A percentile compares a stretch with the other conserved stretches of the same genome.
These are phyloP conservation scores for Bidens hawaiensis DNA, from an alignment of 140 eudicot species.

Conservation along the genomic window DNA sequence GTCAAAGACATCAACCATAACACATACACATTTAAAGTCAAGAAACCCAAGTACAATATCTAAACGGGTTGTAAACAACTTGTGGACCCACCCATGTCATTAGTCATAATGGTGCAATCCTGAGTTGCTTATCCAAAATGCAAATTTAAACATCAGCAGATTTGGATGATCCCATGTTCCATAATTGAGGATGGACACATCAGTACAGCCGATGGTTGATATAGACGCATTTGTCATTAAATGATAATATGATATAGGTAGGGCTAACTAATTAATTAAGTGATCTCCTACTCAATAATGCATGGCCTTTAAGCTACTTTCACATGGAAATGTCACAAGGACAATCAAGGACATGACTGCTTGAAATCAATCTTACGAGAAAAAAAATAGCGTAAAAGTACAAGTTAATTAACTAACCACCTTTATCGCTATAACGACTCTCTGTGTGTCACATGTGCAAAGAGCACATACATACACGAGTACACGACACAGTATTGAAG, in stretches of 20 bases:
- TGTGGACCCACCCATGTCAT: not conserved
- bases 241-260: constrained; percentile 8
- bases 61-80: too few species aligned
- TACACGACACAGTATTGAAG: too few species aligned
- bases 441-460: not conserved
- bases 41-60: too few species aligned
- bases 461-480: not conserved
- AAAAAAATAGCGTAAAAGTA: constrained; percentile 12
- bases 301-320: constrained; percentile 27
- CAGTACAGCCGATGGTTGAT: constrained; percentile 23
- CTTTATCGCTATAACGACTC: not conserved
- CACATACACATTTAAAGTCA: too few species aligned
- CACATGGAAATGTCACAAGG: constrained; percentile 35
- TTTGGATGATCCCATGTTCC: constrained; percentile 25
- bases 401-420: not conserved
- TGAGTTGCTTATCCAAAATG: not conserved
- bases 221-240: constrained; percentile 6
- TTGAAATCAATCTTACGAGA: constrained; percentile 14
- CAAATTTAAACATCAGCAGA: not conserved
- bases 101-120: not conserved
- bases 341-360: constrained; percentile 19
- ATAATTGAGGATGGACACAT: constrained; percentile 24
- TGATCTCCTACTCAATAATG: constrained; percentile 21
- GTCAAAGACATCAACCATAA: too few species aligned
- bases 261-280: constrained; percentile 2